Conservation (phyloP, 1,284 basidiomycete genomes). For the Lignosus rhinocerotis region DNA sequence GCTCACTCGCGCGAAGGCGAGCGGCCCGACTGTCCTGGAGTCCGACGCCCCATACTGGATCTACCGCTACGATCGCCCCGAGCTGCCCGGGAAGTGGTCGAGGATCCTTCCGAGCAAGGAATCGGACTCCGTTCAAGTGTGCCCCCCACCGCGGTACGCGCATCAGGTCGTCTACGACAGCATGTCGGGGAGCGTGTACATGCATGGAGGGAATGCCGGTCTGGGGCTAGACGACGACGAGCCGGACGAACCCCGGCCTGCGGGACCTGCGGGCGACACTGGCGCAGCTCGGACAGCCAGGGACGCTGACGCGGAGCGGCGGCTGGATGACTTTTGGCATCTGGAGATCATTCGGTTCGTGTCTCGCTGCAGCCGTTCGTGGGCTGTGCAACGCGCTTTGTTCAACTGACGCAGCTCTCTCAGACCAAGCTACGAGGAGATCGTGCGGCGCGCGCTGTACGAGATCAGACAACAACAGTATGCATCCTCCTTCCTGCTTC, state of each 20-base stretch:
- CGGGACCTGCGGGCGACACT: background rate
- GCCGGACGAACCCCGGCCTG: background rate
- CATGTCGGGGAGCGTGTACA: constrained; percentile 52
- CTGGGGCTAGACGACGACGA: constrained; percentile 22
- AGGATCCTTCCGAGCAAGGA: constrained; percentile 45
- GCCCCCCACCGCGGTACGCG: constrained; percentile 55
- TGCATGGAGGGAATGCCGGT: constrained; percentile 75
- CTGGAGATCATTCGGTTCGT: constrained; percentile 65
- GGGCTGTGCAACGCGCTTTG: background rate
- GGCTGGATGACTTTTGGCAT: constrained; percentile 76
- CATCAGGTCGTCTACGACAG: constrained; percentile 76
- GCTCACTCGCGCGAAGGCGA: constrained; percentile 44
- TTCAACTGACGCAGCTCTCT: too few relatives aligned
- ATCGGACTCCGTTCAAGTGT: background rate
- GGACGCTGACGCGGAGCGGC: constrained; percentile 38
- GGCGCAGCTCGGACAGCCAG: background rate
- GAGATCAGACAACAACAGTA: constrained; percentile 71
- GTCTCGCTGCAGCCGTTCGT: background rate
- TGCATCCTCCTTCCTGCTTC: constrained; percentile 25
- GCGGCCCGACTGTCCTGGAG: constrained; percentile 45
- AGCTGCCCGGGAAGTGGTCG: constrained; percentile 62
- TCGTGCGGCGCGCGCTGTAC: constrained; percentile 61
- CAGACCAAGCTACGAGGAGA: constrained; percentile 59
- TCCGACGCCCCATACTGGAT: constrained; percentile 60
- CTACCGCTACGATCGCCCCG: constrained; percentile 53